Percentiles rank a stretch among this genome's conserved stretches.
Conservation (phyloP, 352 stramenopile genomes). For the Thraustotheca clavata region DNA sequence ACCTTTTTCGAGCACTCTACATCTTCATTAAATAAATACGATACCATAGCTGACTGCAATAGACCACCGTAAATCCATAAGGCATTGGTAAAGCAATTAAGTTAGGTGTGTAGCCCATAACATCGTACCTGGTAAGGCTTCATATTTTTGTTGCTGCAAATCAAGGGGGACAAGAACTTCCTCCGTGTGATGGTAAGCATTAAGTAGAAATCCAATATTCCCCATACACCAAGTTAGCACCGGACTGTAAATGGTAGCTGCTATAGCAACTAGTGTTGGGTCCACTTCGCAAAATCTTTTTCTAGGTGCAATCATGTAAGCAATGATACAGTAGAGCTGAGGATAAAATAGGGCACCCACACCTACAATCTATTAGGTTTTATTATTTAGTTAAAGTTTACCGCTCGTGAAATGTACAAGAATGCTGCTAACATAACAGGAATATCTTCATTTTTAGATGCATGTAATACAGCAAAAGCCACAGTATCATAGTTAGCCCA, state of each 20-base stretch:
- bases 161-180: background rate
- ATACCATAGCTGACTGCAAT: too few relatives aligned
- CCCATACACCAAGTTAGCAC: constrained; percentile 1
- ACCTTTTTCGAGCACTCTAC: too few relatives aligned
- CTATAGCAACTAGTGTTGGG: background rate
- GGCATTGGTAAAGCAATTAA: too few relatives aligned
- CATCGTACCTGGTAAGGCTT: background rate
- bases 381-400: background rate
- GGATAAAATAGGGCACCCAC: background rate
- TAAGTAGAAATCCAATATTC: background rate
- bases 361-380: background rate
- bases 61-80: too few relatives aligned
- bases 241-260: background rate
- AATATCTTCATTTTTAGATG: background rate
- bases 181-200: background rate
- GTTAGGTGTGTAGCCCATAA: too few relatives aligned
- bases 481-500: background rate
- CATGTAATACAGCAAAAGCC: background rate
- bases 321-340: background rate
- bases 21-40: too few relatives aligned
- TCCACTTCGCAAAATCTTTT: background rate
- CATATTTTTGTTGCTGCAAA: background rate
- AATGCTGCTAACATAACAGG: background rate
- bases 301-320: background rate
- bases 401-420: background rate